A percentile compares a stretch with the other conserved stretches of the same genome.
phyloP scores from a whole-genome alignment of 2,329 filamentous ascomycete species.

The Epichloe aotearoae region DNA sequence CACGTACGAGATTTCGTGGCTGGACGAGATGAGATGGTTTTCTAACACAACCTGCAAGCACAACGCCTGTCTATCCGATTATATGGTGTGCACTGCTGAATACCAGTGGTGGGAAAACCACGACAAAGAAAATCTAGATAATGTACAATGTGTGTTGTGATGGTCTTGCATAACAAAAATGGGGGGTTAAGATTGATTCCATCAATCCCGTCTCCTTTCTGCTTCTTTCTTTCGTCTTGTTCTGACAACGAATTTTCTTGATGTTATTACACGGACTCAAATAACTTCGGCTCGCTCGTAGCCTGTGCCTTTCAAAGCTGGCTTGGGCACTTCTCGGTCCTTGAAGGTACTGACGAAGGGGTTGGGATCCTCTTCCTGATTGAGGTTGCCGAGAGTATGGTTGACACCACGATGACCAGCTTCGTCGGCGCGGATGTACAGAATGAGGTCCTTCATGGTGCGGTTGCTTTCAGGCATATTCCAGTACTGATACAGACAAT shows the following conservation, averaged over 20 bases:
- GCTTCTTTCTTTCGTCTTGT: background rate
- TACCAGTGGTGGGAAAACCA: too few relatives aligned
- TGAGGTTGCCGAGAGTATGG: conserved; percentile 80
- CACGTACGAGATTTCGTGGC: too few relatives aligned
- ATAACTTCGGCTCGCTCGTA: conserved; percentile 79
- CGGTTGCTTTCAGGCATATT: conserved; percentile 74
- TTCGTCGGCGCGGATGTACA: conserved; percentile 85
- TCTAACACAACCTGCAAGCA: too few relatives aligned
- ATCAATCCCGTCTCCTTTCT: background rate
- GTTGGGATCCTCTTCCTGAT: conserved; percentile 79
- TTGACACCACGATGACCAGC: conserved; percentile 89
- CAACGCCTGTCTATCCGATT: too few relatives aligned
- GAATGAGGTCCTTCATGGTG: conserved; percentile 73
- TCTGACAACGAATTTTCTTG: too few relatives aligned
- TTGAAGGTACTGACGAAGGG: conserved; percentile 81
- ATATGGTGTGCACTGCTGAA: too few relatives aligned
- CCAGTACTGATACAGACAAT: conserved; percentile 54
- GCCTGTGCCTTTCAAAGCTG: conserved; percentile 51
- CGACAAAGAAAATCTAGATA: too few relatives aligned
- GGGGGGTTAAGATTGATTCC: too few relatives aligned
- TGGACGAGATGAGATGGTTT: too few relatives aligned
- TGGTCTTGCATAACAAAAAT: too few relatives aligned
- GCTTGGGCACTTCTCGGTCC: conserved; percentile 52
- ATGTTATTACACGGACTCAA: conserved; percentile 12
- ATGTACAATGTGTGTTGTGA: too few relatives aligned